Evolutionary conservation across 768 basidiomycete species (phyloP).

Genomic region (Tricholoma bakamatsutake): DNA sequence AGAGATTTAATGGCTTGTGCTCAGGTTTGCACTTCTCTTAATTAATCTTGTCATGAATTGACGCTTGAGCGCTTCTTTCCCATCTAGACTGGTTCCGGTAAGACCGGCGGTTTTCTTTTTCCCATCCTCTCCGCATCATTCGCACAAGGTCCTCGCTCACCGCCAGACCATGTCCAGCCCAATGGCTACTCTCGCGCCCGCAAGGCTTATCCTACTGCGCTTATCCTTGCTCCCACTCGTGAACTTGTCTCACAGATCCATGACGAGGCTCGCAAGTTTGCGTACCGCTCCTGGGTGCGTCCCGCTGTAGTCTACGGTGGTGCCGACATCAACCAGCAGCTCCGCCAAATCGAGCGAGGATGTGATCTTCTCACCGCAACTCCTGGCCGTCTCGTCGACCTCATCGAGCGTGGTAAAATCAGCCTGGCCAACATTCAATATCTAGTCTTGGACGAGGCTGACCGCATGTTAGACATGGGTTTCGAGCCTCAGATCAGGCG

Average conservation of each 20-base stretch:
- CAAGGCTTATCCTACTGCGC: conserved; percentile 95
- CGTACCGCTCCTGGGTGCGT: conserved; percentile 98
- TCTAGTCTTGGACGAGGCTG: conserved; percentile 97
- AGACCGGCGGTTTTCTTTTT: conserved; percentile 98
- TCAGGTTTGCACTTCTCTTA: conserved; percentile 45
- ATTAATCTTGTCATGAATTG: conserved; percentile 8
- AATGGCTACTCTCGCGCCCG: conserved; percentile 60
- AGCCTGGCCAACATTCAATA: conserved; percentile 95
- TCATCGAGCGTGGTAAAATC: conserved; percentile 97
- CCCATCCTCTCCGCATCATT: conserved; percentile 96
- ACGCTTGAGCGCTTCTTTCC: not conserved
- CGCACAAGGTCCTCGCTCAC: conserved; percentile 67
- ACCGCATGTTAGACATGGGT: conserved; percentile 99
- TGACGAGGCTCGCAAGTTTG: conserved; percentile 98
- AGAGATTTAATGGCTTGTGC: conserved; percentile 95
- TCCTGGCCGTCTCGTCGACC: conserved; percentile 94
- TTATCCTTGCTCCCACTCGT: conserved; percentile 96
- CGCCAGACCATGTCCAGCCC: conserved; percentile 48
- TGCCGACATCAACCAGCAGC: conserved; percentile 94
- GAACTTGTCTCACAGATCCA: conserved; percentile 99
- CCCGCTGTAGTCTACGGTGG: conserved; percentile 99
- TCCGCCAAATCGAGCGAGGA: conserved; percentile 91
- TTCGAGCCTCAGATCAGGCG: conserved; percentile 99
- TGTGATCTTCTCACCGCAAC: conserved; percentile 97
- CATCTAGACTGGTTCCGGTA: conserved; percentile 95